Conservation (phyloP, 2,329 filamentous ascomycete genomes). For the Pseudogymnoascus sp. region DNA sequence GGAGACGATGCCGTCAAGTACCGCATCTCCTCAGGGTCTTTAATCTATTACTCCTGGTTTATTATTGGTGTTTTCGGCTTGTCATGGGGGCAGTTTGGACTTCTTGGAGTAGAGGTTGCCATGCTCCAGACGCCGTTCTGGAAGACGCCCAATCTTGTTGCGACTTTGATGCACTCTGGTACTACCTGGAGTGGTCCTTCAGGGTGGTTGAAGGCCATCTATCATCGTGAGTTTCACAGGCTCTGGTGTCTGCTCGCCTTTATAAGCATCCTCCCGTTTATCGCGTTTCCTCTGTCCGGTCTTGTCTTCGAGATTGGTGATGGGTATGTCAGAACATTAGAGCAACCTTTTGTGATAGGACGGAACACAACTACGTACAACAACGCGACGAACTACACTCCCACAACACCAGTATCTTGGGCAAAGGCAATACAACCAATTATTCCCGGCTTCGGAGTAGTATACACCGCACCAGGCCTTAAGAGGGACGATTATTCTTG, state of each 20-base stretch:
- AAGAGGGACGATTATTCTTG: neutral
- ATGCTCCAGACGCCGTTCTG: slow-evolving; percentile 6
- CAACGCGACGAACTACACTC: neutral
- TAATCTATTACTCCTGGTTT: slow-evolving; percentile 9
- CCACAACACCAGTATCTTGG: neutral
- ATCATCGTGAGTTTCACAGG: neutral
- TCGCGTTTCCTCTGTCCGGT: neutral
- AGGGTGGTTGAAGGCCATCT: neutral
- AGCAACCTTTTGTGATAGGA: neutral
- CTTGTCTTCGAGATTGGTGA: neutral
- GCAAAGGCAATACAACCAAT: neutral
- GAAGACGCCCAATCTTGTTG: neutral
- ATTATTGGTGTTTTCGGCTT: slow-evolving; percentile 4
- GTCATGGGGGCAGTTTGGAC: neutral
- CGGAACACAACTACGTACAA: neutral
- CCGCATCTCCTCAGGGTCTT: neutral
- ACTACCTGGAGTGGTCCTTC: neutral
- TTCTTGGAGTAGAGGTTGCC: neutral
- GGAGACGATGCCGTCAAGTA: neutral
- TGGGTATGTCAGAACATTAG: neutral
- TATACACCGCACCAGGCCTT: neutral
- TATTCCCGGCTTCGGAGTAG: neutral
- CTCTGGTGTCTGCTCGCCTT: neutral
- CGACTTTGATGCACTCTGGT: neutral
- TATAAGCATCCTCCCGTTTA: neutral